A percentile compares a stretch with the other conserved stretches of the same genome.
phyloP scores from a whole-genome alignment of 2,329 filamentous ascomycete genomes.

The Diaporthe sp. region DNA sequence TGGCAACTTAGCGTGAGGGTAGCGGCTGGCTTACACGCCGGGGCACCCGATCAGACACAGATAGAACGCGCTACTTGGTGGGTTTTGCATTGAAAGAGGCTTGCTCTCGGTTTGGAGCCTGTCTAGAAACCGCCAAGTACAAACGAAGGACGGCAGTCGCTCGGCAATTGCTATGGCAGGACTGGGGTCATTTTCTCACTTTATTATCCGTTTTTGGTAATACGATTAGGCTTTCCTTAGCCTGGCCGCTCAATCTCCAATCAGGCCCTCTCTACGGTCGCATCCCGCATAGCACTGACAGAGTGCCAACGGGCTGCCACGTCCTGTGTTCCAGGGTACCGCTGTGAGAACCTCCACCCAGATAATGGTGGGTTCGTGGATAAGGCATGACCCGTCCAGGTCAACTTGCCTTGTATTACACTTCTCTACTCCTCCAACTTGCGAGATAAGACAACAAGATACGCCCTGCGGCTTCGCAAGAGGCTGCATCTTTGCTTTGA shows the following conservation, averaged over 20 bases:
- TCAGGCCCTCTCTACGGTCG: background rate
- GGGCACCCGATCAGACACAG: background rate
- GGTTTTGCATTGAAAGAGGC: background rate
- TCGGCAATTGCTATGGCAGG: background rate
- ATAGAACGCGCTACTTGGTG: background rate
- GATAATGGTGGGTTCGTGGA: background rate
- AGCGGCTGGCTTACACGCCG: slow-evolving; percentile 3
- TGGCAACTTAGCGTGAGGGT: background rate
- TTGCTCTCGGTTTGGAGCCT: background rate
- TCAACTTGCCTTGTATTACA: background rate
- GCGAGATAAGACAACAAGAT: slow-evolving; percentile 6
- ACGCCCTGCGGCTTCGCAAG: background rate
- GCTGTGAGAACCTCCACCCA: slow-evolving; percentile 20
- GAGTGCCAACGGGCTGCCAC: background rate
- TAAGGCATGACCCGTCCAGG: background rate
- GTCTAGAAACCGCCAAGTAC: background rate
- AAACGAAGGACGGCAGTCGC: slow-evolving; percentile 7
- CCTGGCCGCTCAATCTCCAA: background rate
- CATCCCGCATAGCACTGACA: background rate
- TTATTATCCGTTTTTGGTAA: slow-evolving; percentile 35
- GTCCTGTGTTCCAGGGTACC: background rate
- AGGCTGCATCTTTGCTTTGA: background rate
- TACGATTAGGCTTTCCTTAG: background rate
- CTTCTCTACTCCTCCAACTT: background rate
- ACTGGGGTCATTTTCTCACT: slow-evolving; percentile 30